Evolutionary conservation across 1,284 basidiomycete genomes (phyloP).

Genomic region (Tilletia indica): DNA sequence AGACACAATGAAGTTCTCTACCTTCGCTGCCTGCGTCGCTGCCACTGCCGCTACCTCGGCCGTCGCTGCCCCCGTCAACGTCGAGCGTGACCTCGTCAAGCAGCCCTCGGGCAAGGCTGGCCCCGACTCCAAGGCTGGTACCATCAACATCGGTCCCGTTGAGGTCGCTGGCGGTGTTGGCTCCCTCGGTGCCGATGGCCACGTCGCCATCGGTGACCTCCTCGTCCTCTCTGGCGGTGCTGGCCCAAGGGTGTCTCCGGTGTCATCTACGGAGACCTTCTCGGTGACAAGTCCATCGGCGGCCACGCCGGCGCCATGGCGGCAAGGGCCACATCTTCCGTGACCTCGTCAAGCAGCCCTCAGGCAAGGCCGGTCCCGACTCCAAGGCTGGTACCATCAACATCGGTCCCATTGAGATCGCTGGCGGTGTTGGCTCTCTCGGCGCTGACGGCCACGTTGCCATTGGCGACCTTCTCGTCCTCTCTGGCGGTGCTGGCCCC

Average conservation of each 20-base stretch:
- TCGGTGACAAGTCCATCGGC: slow-evolving; percentile 14
- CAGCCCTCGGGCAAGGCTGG: slow-evolving; percentile 13
- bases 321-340: background rate
- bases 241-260: slow-evolving; percentile 13
- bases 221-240: slow-evolving; percentile 13
- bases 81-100: background rate
- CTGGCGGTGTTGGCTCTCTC: background rate
- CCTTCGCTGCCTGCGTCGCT: background rate
- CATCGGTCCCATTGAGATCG: background rate
- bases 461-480: background rate
- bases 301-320: slow-evolving; percentile 2
- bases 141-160: background rate
- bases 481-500: slow-evolving; percentile 15
- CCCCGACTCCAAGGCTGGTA: background rate
- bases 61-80: background rate
- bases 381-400: background rate
- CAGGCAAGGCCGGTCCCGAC: slow-evolving; percentile 8
- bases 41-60: background rate
- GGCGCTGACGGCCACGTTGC: slow-evolving; percentile 14
- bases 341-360: slow-evolving; percentile 10
- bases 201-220: slow-evolving; percentile 7
- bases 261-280: slow-evolving; percentile 4
- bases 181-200: background rate
- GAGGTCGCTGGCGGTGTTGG: background rate
- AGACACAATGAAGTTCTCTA: slow-evolving; percentile 9